These are phyloP conservation scores for Clathrospora elynae DNA, from an alignment of 2,329 filamentous ascomycete genomes.

Conservation along the genomic window DNA sequence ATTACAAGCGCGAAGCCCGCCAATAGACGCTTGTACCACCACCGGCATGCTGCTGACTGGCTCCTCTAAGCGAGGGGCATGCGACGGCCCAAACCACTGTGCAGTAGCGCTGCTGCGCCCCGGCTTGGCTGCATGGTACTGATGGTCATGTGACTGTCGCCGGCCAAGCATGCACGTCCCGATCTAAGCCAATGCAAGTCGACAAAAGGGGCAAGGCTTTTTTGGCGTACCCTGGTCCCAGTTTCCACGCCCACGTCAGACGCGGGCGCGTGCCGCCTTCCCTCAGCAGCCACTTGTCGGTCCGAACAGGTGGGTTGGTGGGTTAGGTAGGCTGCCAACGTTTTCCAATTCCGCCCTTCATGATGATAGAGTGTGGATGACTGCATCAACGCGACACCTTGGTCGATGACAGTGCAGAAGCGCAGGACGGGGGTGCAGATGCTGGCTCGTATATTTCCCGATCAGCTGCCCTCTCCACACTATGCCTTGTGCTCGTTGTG, in stretches of 20 bases:
- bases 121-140: conserved; percentile 27
- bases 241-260: conserved; percentile 23
- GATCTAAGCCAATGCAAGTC: conserved; percentile 16
- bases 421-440: conserved; percentile 11
- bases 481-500: conserved; percentile 33
- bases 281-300: conserved; percentile 24
- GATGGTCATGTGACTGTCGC: conserved; percentile 24
- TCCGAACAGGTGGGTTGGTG: conserved; percentile 7
- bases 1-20: conserved; percentile 27
- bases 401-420: conserved; percentile 29
- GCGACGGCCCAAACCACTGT: conserved; percentile 17
- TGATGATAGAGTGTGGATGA: conserved; percentile 15
- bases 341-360: conserved; percentile 2
- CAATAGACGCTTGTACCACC: conserved; percentile 31
- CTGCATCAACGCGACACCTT: conserved; percentile 19
- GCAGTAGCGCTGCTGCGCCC: conserved; percentile 23
- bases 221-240: conserved; percentile 24
- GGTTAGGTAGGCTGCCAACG: conserved; percentile 8
- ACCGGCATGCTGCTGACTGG: conserved; percentile 29
- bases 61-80: conserved; percentile 22
- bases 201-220: conserved; percentile 12
- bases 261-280: conserved; percentile 19
- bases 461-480: conserved; percentile 31
- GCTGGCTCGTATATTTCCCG: conserved; percentile 19
- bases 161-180: conserved; percentile 12